phyloP scores from a whole-genome alignment of 257 asterid genomes.

The Solanum raphanifolium region DNA sequence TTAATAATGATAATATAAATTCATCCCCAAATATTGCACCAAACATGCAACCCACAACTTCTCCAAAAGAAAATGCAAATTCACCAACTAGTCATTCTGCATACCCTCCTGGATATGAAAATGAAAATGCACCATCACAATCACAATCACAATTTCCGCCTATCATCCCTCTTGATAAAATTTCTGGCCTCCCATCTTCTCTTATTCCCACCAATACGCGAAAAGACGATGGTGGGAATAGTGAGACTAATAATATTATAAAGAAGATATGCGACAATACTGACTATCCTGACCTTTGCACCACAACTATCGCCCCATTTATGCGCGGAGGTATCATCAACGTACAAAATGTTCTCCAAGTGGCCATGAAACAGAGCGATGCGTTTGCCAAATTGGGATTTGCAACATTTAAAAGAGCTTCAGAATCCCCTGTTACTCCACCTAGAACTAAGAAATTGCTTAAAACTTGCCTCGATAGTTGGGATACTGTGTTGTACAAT shows the following conservation, averaged over 20 bases:
- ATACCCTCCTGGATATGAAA: neutral
- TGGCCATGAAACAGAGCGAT: neutral
- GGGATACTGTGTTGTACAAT: constrained; percentile 5
- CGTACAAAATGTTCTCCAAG: neutral
- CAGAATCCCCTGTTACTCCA: constrained; percentile 5
- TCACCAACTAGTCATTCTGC: neutral
- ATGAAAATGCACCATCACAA: neutral
- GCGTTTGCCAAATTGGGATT: constrained; percentile 8
- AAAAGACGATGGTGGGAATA: neutral
- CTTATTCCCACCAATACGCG: neutral
- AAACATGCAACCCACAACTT: neutral
- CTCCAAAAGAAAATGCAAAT: neutral
- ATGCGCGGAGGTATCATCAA: neutral
- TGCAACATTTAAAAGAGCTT: neutral
- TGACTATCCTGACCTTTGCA: constrained; percentile 24
- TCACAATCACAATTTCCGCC: neutral
- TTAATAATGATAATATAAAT: neutral
- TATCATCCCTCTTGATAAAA: neutral
- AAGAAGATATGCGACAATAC: constrained; percentile 19
- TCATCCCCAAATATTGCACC: neutral
- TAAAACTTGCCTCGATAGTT: constrained; percentile 16
- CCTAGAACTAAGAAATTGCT: neutral
- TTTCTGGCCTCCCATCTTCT: neutral
- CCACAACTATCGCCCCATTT: constrained; percentile 8
- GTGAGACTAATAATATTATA: neutral